Evolutionary conservation across 2,329 filamentous ascomycete genomes (phyloP), one percentile per base, ranked within the genome.

Genomic region (Chrysoporthe cubensis): DNA sequence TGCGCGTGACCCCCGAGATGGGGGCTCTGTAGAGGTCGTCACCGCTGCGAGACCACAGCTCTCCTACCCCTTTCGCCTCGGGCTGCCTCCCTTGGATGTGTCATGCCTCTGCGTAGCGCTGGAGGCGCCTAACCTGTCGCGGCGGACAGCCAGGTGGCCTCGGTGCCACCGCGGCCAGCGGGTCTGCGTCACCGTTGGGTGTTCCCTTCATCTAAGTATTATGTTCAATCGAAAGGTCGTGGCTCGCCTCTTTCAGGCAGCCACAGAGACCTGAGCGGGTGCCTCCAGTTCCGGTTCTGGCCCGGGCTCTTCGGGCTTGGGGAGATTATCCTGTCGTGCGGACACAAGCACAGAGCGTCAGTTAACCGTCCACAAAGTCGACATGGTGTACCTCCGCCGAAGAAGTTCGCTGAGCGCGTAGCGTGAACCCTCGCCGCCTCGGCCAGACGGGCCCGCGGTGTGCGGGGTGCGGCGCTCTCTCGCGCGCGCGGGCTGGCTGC

Each of bases 251-350:
- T 8, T 54, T 77, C 75, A 84, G 64, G 80, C 82, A 52, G 80
- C 75, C 70, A 84, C 73, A 66, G 79, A 74, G 21, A 83, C 76
- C 70, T 80, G 77, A 64, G 75, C 74, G 16, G 75, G 73, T 2
- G 76, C 72, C 60, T 76, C 34, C 74, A 77, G 64, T 75, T 80
- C 72, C n/a, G 73, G 64, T n/a, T 74, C 74, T 40, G 74, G 70
- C 13, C 72, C 73, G n/a, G 73, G 72, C n/a, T 74, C 73, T 69
- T 82, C 79, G 0, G 82, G 82, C 34, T 80, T 78, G 0, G 81
- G 80, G 16, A 84, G 71, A 66, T 83, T 80, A 65, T 83, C 80
- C 83, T 84, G 56, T 58, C 9, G 56, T 26, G 34, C 32, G 11
- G 18, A 52, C 48, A 48, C 57, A 64, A 8, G 32, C 18, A 68